Conservation (phyloP, 495 filamentous ascomycete species). For the Chaetomium tenue region DNA sequence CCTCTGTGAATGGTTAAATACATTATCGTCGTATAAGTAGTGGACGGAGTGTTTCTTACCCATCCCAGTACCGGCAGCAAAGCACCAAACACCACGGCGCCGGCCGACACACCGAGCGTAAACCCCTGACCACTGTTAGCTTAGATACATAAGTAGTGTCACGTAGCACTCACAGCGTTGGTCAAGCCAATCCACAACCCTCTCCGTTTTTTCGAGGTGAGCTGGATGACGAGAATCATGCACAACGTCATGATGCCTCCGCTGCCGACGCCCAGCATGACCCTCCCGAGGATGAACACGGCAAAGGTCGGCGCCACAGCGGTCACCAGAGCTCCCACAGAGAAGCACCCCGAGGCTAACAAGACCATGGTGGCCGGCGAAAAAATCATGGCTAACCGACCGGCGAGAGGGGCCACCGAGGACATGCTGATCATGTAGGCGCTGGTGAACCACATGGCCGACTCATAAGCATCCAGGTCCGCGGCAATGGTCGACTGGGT, state of each 20-base stretch:
- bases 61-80: constrained; percentile 62
- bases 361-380: constrained; percentile 61
- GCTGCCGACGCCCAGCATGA: constrained; percentile 61
- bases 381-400: constrained; percentile 67
- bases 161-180: constrained; percentile 30
- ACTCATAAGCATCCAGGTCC: constrained; percentile 67
- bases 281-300: constrained; percentile 64
- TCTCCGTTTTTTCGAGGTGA: constrained; percentile 60
- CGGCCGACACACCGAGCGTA: constrained; percentile 66
- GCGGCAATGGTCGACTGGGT: constrained; percentile 69
- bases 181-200: constrained; percentile 69
- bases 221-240: constrained; percentile 67
- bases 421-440: constrained; percentile 71
- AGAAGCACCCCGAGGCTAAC: constrained; percentile 54
- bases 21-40: background rate
- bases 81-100: constrained; percentile 67
- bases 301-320: constrained; percentile 54
- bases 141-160: background rate
- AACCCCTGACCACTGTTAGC: constrained; percentile 43
- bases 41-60: constrained; percentile 47
- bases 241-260: constrained; percentile 65
- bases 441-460: constrained; percentile 73
- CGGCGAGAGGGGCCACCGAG: constrained; percentile 61
- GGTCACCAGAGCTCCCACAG: constrained; percentile 61
- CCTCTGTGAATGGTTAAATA: constrained; percentile 45